Conservation (phyloP, 225 moss, liverwort and hornwort genomes). For the Antitrichia curtipendula region DNA sequence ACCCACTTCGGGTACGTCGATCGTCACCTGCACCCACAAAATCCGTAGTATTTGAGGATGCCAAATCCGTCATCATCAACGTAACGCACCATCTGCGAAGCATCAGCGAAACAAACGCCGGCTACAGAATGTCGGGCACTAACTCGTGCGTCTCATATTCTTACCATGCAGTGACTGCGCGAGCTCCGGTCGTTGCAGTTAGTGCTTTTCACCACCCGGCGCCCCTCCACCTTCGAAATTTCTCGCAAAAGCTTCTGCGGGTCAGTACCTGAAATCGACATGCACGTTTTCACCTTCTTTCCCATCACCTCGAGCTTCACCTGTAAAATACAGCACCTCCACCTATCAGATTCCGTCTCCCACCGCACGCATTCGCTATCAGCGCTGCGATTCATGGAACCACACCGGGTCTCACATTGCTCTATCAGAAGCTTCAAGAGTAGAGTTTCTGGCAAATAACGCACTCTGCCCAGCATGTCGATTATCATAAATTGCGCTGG, state of each 20-base stretch:
- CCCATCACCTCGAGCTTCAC: constrained; percentile 68
- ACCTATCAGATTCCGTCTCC: neutral
- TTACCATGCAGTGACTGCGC: constrained; percentile 78
- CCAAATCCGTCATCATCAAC: neutral
- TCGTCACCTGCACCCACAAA: constrained; percentile 43
- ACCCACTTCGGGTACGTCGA: constrained; percentile 83
- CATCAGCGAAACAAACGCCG: too few relatives aligned
- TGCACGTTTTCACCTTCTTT: constrained; percentile 61
- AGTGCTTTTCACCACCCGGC: constrained; percentile 63
- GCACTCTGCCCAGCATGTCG: neutral
- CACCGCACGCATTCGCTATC: too few relatives aligned
- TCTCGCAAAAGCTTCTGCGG: constrained; percentile 51
- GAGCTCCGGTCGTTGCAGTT: constrained; percentile 85
- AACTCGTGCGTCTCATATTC: neutral
- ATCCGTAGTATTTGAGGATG: neutral
- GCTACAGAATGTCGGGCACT: neutral
- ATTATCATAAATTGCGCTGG: too few relatives aligned
- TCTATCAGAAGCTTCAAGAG: neutral
- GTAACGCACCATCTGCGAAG: neutral
- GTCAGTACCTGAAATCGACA: constrained; percentile 50
- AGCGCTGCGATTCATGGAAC: neutral
- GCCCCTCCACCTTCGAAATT: constrained; percentile 66
- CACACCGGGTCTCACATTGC: too few relatives aligned
- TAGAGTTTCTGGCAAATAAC: too few relatives aligned
- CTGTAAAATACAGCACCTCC: constrained; percentile 9